Percentiles rank a stretch among this genome's conserved stretches.
phyloP scores from a whole-genome alignment of 805 yeast genomes.

The Candida sakaeoensis region DNA sequence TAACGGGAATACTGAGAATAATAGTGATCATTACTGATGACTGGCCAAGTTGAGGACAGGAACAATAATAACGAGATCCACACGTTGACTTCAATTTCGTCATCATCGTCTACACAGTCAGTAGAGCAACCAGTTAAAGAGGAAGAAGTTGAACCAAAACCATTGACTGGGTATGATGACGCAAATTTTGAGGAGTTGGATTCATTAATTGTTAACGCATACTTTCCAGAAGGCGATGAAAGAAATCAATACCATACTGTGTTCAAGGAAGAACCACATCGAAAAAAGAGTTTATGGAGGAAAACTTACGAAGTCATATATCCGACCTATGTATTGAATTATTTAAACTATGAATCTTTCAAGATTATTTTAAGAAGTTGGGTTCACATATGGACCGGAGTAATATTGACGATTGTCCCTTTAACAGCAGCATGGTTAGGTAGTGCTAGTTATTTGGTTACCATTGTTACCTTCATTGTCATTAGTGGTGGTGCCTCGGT shows the following conservation, averaged over 20 bases:
- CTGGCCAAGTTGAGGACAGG: background rate
- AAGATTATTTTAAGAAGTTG: conserved; percentile 23
- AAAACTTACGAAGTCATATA: conserved; percentile 9
- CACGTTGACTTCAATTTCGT: background rate
- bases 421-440: conserved; percentile 26
- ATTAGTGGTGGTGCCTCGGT: conserved; percentile 27
- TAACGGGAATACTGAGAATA: background rate
- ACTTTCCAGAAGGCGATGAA: conserved; percentile 9
- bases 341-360: conserved; percentile 22
- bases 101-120: conserved; percentile 1
- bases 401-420: conserved; percentile 22
- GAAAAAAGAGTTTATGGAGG: conserved; percentile 14
- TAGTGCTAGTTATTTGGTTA: conserved; percentile 24
- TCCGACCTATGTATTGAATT: conserved; percentile 25
- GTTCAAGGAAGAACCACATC: conserved; percentile 9
- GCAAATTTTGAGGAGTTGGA: background rate
- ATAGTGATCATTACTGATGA: background rate
- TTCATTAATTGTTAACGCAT: conserved; percentile 7
- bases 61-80: background rate
- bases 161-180: background rate
- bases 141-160: background rate
- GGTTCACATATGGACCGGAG: conserved; percentile 24
- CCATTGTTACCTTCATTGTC: conserved; percentile 23
- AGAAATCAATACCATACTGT: conserved; percentile 4
- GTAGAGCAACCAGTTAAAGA: background rate